Evolutionary conservation across 1,284 basidiomycete species (phyloP), one percentile per base, ranked within the genome.

Genomic region (Ganoderma multipileum): DNA sequence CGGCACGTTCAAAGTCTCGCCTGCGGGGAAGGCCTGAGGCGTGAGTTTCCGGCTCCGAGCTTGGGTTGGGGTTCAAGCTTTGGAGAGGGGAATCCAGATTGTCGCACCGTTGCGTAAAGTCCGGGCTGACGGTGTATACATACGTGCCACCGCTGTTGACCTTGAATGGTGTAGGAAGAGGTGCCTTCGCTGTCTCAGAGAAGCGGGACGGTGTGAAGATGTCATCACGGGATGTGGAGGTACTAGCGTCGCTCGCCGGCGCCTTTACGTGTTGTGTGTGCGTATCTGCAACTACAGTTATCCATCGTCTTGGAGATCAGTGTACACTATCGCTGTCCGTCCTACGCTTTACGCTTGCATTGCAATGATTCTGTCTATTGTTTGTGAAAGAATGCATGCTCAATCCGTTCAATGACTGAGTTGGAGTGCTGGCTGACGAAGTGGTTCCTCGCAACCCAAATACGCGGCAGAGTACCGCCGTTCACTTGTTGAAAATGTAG

Each of bases 1-100:
- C 60, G 79, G 79, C 39, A 78, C 78, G 1, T 80, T 80, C 74
- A 79, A 79, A 63, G 73, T 80, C 3, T 60, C 57, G 12, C 39
- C 62, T 2, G 62, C 47, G 1, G 47, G 52, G 39, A 69, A 71
- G 58, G 65, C 52, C 6, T 69, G 58, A 71, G 57, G 63, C 44
- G 1, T 68, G 61, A 9, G 11, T 50, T 50, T 23, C 47, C 23
- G 9, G 47, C 20, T n/a, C 11, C 11, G 12, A 14, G 23, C 41
- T 23, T 50, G 47, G 9, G 44, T 9, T 47, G 44, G n/a, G 44
- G 16, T n/a, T n/a, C n/a, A n/a, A n/a, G n/a, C n/a, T n/a, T n/a
- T n/a, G n/a, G n/a, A n/a, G n/a, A n/a, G n/a, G n/a, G n/a, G n/a
- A n/a, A n/a, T n/a, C n/a, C n/a, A n/a, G n/a, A n/a, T n/a, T n/a